phyloP scores from a whole-genome alignment of 768 basidiomycete genomes.

The Gyrodon lividus region DNA sequence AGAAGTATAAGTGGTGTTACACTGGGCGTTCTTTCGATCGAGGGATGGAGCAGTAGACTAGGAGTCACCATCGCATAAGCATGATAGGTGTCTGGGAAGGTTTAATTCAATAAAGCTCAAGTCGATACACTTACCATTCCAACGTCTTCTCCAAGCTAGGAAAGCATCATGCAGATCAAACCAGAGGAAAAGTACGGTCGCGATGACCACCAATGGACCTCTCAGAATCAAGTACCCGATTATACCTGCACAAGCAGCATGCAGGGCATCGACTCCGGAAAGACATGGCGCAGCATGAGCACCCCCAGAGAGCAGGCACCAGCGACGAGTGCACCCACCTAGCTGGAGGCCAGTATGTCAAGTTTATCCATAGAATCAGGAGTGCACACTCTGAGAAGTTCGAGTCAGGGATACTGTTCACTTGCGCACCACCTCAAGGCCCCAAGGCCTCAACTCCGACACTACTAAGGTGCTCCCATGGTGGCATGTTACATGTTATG shows the following conservation, averaged over 20 bases:
- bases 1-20: neutral
- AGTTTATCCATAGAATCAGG: too few relatives aligned
- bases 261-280: neutral
- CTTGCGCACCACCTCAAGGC: too few relatives aligned
- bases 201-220: neutral
- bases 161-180: neutral
- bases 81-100: neutral
- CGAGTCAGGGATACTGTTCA: too few relatives aligned
- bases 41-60: too few relatives aligned
- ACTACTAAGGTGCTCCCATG: too few relatives aligned
- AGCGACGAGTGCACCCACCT: neutral
- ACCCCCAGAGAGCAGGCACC: neutral
- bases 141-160: neutral
- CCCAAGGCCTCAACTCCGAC: too few relatives aligned
- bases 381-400: too few relatives aligned
- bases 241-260: neutral
- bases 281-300: conserved; percentile 3
- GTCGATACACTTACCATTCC: neutral
- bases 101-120: neutral
- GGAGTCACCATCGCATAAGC: neutral
- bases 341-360: too few relatives aligned
- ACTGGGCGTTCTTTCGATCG: too few relatives aligned
- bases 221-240: conserved; percentile 2
- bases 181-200: neutral
- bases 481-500: too few relatives aligned